These are phyloP conservation scores for Candolleomyces aberdarensis DNA, from an alignment of 768 basidiomycete genomes.

Conservation along the genomic window DNA sequence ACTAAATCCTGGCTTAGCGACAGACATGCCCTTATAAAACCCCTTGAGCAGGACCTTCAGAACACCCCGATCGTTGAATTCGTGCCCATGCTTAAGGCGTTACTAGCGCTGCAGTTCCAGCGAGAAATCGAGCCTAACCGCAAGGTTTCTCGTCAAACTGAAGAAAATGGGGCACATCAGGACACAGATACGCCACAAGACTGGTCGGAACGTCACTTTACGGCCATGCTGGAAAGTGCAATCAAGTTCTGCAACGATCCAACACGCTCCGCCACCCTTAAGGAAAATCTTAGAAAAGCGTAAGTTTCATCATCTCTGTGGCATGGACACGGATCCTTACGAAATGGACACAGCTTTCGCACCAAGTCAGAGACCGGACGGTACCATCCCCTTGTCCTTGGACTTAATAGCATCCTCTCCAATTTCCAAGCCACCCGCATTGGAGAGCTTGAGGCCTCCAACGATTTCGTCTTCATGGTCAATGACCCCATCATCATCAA, in stretches of 20 bases:
- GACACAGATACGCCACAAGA: too few relatives aligned
- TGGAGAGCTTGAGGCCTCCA: background rate
- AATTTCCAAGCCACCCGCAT: background rate
- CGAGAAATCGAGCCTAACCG: background rate
- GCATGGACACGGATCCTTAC: too few relatives aligned
- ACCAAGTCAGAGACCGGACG: too few relatives aligned
- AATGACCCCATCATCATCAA: background rate
- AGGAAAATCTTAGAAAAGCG: background rate
- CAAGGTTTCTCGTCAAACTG: background rate
- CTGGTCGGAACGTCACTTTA: background rate
- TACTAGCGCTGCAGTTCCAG: background rate
- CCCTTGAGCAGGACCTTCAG: background rate
- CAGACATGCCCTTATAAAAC: too few relatives aligned
- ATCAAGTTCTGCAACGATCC: conserved; percentile 1
- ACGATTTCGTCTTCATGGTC: background rate
- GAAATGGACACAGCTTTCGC: too few relatives aligned
- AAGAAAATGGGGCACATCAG: too few relatives aligned
- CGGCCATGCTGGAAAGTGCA: background rate
- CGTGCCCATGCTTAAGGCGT: background rate
- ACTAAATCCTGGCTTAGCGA: too few relatives aligned
- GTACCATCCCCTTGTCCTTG: background rate
- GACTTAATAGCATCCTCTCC: background rate
- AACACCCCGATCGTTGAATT: background rate
- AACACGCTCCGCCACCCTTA: background rate
- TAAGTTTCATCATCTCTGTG: background rate